phyloP scores from a whole-genome alignment of 345 rosid genomes.

The Aethionema arabicum region DNA sequence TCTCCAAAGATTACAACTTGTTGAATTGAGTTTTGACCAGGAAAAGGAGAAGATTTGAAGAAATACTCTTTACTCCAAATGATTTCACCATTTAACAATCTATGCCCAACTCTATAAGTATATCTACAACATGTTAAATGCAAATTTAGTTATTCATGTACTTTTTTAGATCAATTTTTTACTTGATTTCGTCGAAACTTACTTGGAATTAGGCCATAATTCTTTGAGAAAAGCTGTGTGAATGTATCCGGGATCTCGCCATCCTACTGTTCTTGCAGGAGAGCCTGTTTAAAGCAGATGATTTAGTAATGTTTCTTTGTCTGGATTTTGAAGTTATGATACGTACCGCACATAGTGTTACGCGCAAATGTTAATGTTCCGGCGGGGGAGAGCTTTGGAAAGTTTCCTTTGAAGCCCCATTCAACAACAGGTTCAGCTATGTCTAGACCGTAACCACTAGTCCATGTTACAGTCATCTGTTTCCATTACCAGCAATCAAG shows the following conservation, averaged over 20 bases:
- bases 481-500: too few species aligned
- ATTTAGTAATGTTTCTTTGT: too few species aligned
- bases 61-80: conserved; percentile 62
- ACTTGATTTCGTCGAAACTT: conserved; percentile 16
- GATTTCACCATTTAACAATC: conserved; percentile 43
- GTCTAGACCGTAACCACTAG: conserved; percentile 62
- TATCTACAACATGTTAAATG: conserved; percentile 42
- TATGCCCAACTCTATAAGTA: conserved; percentile 62
- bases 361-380: conserved; percentile 58
- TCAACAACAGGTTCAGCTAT: conserved; percentile 64
- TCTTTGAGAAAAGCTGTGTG: conserved; percentile 73
- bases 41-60: conserved; percentile 69
- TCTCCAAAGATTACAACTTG: conserved; percentile 73
- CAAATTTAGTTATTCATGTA: conserved; percentile 2
- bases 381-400: conserved; percentile 47
- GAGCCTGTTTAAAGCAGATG: conserved; percentile 36
- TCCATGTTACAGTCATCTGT: conserved; percentile 84
- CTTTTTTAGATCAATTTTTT: neutral
- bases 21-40: conserved; percentile 67
- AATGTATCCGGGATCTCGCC: conserved; percentile 82
- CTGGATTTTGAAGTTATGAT: neutral
- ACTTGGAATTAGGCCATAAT: conserved; percentile 62
- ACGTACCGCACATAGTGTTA: conserved; percentile 60
- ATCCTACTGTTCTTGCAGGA: conserved; percentile 73
- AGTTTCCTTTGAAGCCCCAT: conserved; percentile 58